Evolutionary conservation across 2,329 filamentous ascomycete species (phyloP), one percentile per base, ranked within the genome.

Genomic region (Diaporthe caulivora): DNA sequence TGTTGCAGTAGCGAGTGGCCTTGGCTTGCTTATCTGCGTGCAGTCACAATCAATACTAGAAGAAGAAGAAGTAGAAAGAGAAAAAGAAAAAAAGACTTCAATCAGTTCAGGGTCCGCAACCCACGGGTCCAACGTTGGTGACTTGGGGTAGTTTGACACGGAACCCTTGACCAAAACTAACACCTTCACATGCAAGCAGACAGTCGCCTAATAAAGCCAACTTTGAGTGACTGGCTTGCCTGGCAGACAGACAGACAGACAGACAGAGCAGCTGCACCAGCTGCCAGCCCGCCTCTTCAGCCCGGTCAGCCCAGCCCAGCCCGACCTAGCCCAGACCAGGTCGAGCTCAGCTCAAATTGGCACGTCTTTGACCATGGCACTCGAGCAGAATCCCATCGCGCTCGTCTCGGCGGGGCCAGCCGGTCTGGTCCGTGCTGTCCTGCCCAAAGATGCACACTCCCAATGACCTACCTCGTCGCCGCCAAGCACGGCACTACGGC

Each of bases 401-500:
- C 8, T 34, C 24, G 42, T 51, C 60, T 34, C 17, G 29, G 44
- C 58, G n/a, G 26, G 26, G 60, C 60, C 54, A 37, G 37, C 31
- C 60, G 5, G 3, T 8, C 13, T 53, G 62, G 62, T 29, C 62
- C 29, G 47, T 67, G 62, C 47, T 40, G n/a, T 29, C 37, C 47
- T 29, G 29, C 47, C 21, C 31, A 53, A 53, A 9, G 31, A 40
- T 17, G 47, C 8, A 31, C 21, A 26, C 62, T 13, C 47, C 18
- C 29, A 29, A 29, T 11, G 29, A 53, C 62, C n/a, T 24, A 67
- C 62, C n/a, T 24, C 62, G 44, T 21, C 62, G 13, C 17, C 24
- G 62, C 62, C 47, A 67, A 67, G 62, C 31, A 29, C 47, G 62
- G 62, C 31, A 53, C 62, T 51, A 53, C 62, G 44, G 62, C 47